Percentiles rank a stretch among this genome's conserved stretches.
These are phyloP conservation scores for Trametes polyzona DNA, from an alignment of 1,284 basidiomycete genomes.

Conservation along the genomic window DNA sequence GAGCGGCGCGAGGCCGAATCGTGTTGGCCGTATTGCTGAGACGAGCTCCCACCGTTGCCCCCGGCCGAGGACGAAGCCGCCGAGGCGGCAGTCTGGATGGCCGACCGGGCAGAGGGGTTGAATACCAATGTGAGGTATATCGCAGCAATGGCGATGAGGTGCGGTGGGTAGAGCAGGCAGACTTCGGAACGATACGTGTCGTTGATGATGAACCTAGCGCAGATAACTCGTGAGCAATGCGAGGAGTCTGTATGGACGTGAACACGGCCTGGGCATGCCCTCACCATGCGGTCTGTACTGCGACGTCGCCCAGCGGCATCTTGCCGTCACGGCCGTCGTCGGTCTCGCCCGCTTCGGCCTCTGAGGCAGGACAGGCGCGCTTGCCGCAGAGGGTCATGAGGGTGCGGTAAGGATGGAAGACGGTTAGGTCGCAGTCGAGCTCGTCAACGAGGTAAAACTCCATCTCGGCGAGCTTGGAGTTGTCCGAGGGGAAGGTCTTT, in stretches of 20 bases:
- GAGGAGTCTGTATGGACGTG: not conserved
- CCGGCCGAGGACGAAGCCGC: conserved; percentile 41
- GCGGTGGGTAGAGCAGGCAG: conserved; percentile 90
- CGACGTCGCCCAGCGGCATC: conserved; percentile 67
- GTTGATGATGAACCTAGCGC: conserved; percentile 91
- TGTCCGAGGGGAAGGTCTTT: conserved; percentile 82
- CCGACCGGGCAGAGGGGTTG: conserved; percentile 56
- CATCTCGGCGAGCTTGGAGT: conserved; percentile 96
- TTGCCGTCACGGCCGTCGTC: conserved; percentile 68
- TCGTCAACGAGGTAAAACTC: conserved; percentile 98
- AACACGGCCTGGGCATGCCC: no score
- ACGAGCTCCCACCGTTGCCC: conserved; percentile 35
- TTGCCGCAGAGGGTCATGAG: conserved; percentile 76
- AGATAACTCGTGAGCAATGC: not conserved
- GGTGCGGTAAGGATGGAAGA: conserved; percentile 95
- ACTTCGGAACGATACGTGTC: conserved; percentile 94
- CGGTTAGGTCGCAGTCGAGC: conserved; percentile 90
- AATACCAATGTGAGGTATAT: conserved; percentile 86
- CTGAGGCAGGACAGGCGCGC: conserved; percentile 41
- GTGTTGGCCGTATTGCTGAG: conserved; percentile 17
- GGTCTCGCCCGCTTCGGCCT: conserved; percentile 65
- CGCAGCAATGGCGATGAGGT: conserved; percentile 90
- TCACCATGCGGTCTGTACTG: conserved; percentile 81
- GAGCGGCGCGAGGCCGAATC: conserved; percentile 48
- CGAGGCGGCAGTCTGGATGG: conserved; percentile 33